These are phyloP conservation scores for Myotisia sp. DNA, from an alignment of 2,329 filamentous ascomycete species.

Conservation along the genomic window DNA sequence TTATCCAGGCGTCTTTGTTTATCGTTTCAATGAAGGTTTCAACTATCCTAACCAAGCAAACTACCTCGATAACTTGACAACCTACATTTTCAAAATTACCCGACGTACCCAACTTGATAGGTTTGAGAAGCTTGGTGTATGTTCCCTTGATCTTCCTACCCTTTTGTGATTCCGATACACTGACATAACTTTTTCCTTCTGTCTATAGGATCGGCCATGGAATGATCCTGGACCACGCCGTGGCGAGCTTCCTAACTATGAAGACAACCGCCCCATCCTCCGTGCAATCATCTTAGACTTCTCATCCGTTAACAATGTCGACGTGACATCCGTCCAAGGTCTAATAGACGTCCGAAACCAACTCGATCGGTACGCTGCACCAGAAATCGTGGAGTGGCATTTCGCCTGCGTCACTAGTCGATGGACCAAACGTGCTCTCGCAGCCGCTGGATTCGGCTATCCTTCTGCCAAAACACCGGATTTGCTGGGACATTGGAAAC, in stretches of 20 bases:
- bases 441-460: slow-evolving; percentile 41
- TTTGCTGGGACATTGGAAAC: slow-evolving; percentile 9
- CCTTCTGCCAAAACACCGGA: slow-evolving; percentile 12
- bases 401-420: slow-evolving; percentile 40
- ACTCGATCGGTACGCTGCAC: slow-evolving; percentile 37
- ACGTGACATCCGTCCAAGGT: slow-evolving; percentile 42
- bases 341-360: slow-evolving; percentile 42
- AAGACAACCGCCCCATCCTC: slow-evolving; percentile 32
- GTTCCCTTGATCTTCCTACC: not conserved
- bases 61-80: slow-evolving; percentile 38
- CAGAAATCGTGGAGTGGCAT: slow-evolving; percentile 26
- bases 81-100: slow-evolving; percentile 34
- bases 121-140: slow-evolving; percentile 10
- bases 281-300: slow-evolving; percentile 45
- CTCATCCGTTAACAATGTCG: slow-evolving; percentile 41
- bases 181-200: not conserved
- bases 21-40: slow-evolving; percentile 42
- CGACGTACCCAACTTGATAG: slow-evolving; percentile 31
- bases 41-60: slow-evolving; percentile 43
- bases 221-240: slow-evolving; percentile 36
- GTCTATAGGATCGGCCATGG: slow-evolving; percentile 37
- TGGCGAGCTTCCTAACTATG: slow-evolving; percentile 7
- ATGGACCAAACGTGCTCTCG: slow-evolving; percentile 44
- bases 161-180: not conserved
- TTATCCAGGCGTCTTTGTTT: slow-evolving; percentile 42